phyloP scores from a whole-genome alignment of 2,329 filamentous ascomycete species.

The Colletotrichum sp. region DNA sequence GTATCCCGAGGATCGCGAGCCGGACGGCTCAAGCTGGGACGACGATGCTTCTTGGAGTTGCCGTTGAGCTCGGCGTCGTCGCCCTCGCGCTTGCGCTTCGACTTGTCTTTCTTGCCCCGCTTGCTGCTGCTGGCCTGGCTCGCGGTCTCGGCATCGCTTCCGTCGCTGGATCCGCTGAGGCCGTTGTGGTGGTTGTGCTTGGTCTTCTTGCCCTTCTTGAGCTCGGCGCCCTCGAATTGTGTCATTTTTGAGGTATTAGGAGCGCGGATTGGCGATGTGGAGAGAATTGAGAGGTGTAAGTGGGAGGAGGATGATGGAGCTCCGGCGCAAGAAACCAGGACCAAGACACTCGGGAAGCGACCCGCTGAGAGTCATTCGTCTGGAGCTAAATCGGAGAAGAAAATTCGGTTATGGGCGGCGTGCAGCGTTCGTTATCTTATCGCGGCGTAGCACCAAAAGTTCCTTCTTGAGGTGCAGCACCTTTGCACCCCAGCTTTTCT shows the following conservation, averaged over 20 bases:
- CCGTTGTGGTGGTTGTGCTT: conserved; percentile 30
- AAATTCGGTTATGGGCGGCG: conserved; percentile 14
- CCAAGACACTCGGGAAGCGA: background rate
- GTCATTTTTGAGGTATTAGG: conserved; percentile 28
- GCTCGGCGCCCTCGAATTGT: conserved; percentile 28
- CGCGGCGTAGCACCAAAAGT: background rate
- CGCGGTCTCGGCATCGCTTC: conserved; percentile 17
- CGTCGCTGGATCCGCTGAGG: conserved; percentile 21
- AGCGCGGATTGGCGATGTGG: background rate
- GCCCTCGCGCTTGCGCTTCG: conserved; percentile 26
- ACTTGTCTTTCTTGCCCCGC: conserved; percentile 11
- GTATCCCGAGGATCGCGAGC: conserved; percentile 66
- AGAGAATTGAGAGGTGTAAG: conserved; percentile 24
- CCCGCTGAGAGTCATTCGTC: conserved; percentile 3
- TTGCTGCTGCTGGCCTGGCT: conserved; percentile 21
- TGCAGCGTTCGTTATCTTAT: conserved; percentile 20
- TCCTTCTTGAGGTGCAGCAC: background rate
- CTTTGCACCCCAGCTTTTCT: background rate
- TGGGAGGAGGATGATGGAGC: background rate
- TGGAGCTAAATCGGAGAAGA: conserved; percentile 17
- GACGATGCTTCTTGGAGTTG: conserved; percentile 35
- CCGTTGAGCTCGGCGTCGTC: conserved; percentile 34
- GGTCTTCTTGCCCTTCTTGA: conserved; percentile 37
- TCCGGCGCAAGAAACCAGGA: background rate
- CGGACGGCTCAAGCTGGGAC: conserved; percentile 63